Evolutionary conservation across 352 stramenopile species (phyloP).

Genomic region (Pythium coloratum): DNA sequence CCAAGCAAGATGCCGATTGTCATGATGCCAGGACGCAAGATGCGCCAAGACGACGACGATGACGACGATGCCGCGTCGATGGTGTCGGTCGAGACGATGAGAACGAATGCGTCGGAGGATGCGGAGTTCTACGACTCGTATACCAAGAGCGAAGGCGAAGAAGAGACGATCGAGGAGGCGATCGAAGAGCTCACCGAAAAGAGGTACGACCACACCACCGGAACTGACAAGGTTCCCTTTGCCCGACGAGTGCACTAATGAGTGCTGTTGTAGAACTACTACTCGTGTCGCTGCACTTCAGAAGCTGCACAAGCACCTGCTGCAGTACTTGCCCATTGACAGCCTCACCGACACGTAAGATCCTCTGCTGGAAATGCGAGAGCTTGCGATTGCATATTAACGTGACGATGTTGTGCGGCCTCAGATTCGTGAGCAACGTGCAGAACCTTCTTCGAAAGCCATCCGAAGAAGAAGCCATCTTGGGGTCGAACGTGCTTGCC

Average conservation of each 20-base stretch:
- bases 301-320: conserved; percentile 55
- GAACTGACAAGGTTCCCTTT: neutral
- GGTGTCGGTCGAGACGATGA: conserved; percentile 64
- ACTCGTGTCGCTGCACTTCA: conserved; percentile 72
- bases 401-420: neutral
- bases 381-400: neutral
- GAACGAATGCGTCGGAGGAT: conserved; percentile 62
- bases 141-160: conserved; percentile 56
- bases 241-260: neutral
- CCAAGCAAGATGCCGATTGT: conserved; percentile 1
- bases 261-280: conserved; percentile 44
- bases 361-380: neutral
- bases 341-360: conserved; percentile 69
- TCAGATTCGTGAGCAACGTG: conserved; percentile 74
- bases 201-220: conserved; percentile 35
- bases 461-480: conserved; percentile 64
- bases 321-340: conserved; percentile 71
- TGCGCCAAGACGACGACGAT: conserved; percentile 68
- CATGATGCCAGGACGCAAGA: conserved; percentile 39
- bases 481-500: conserved; percentile 67
- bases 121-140: conserved; percentile 72
- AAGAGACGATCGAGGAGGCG: conserved; percentile 68
- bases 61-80: conserved; percentile 70
- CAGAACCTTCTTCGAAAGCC: conserved; percentile 66
- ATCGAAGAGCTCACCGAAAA: conserved; percentile 82